Percentiles rank a stretch among this genome's conserved stretches.
Conservation (phyloP, 1,139 yeast genomes). For the Pichia inconspicua region DNA sequence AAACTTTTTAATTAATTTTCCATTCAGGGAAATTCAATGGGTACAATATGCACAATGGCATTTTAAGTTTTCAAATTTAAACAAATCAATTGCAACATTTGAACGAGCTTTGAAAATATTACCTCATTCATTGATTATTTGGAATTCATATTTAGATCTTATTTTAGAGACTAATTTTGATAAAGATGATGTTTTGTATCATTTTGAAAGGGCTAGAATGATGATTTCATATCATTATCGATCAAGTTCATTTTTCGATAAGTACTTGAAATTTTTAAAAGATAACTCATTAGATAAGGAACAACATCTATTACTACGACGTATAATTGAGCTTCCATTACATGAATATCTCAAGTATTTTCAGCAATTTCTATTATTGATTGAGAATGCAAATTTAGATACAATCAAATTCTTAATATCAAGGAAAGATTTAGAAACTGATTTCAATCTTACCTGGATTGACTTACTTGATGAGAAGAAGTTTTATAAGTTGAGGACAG, state of each 20-base stretch:
- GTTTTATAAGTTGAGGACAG: constrained; percentile 28
- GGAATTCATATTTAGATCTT: constrained; percentile 62
- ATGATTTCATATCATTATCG: constrained; percentile 68
- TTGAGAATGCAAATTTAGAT: constrained; percentile 32
- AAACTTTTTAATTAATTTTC: constrained; percentile 54
- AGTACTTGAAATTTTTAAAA: constrained; percentile 37
- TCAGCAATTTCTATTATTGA: constrained; percentile 35
- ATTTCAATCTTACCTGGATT: constrained; percentile 27
- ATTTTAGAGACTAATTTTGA: constrained; percentile 37
- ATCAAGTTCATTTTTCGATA: constrained; percentile 67
- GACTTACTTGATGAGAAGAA: constrained; percentile 20
- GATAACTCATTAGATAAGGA: constrained; percentile 21
- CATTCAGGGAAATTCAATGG: constrained; percentile 75
- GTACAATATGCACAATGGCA: constrained; percentile 63
- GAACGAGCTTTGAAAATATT: constrained; percentile 44
- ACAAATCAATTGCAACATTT: constrained; percentile 46
- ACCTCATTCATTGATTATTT: constrained; percentile 56
- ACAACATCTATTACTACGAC: constrained; percentile 45
- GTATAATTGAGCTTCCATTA: constrained; percentile 62
- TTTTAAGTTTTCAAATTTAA: constrained; percentile 49
- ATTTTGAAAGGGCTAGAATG: constrained; percentile 56
- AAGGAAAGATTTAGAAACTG: constrained; percentile 21
- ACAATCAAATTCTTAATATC: constrained; percentile 26
- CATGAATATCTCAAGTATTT: constrained; percentile 67
- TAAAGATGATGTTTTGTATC: constrained; percentile 29